A percentile compares a stretch with the other conserved stretches of the same genome.
These are phyloP conservation scores for Laguncularia racemosa DNA, from an alignment of 345 rosid species.

Conservation along the genomic window DNA sequence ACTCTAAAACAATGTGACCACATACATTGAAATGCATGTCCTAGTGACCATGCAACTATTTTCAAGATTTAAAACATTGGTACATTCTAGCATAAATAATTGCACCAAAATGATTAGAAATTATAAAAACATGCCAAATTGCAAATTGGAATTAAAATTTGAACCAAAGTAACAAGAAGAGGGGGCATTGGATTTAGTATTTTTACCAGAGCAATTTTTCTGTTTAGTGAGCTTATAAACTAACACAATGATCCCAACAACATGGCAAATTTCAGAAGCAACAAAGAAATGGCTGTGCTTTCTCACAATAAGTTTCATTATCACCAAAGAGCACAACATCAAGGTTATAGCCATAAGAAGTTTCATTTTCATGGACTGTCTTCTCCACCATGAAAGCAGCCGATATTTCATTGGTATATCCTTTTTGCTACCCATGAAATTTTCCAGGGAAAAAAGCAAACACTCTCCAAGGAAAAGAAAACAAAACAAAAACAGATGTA, in stretches of 20 bases:
- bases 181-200: background rate
- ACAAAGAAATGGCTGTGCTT: slow-evolving; percentile 41
- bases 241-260: slow-evolving; percentile 52
- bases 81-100: background rate
- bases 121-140: background rate
- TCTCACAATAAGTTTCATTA: slow-evolving; percentile 24
- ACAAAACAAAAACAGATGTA: no score
- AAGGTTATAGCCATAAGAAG: slow-evolving; percentile 20
- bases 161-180: no score
- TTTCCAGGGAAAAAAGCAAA: no score
- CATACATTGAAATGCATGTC: no score
- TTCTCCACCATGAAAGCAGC: slow-evolving; percentile 33
- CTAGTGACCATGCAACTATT: no score
- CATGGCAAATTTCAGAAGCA: slow-evolving; percentile 59
- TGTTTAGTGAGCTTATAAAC: slow-evolving; percentile 57
- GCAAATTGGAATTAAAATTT: background rate
- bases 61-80: background rate
- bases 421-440: slow-evolving; percentile 46
- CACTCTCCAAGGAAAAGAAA: no score
- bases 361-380: slow-evolving; percentile 49
- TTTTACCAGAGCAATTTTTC: slow-evolving; percentile 57
- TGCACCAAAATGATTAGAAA: background rate
- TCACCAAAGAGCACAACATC: slow-evolving; percentile 24
- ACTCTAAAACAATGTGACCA: no score
- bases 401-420: slow-evolving; percentile 25